Evolutionary conservation across 2,329 filamentous ascomycete genomes (phyloP).

Genomic region (Pyricularia grisea): DNA sequence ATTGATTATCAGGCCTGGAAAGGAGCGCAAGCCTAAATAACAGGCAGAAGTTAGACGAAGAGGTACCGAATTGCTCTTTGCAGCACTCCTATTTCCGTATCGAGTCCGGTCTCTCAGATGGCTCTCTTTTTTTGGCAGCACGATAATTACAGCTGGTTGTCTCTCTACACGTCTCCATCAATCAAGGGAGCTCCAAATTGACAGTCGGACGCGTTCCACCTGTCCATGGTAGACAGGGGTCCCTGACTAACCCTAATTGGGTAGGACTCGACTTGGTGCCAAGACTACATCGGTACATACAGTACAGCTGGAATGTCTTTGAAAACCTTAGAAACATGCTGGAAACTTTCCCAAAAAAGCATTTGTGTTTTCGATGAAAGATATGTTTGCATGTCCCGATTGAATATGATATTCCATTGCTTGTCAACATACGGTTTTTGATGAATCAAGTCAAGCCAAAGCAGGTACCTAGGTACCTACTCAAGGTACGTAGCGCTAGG

Average conservation of each 20-base stretch:
- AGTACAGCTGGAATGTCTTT: neutral
- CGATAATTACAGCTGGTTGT: neutral
- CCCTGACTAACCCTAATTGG: neutral
- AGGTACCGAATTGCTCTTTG: neutral
- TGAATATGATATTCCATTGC: neutral
- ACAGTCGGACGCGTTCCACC: neutral
- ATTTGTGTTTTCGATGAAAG: neutral
- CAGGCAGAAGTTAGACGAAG: neutral
- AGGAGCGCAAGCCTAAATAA: neutral
- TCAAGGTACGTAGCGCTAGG: neutral
- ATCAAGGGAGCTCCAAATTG: neutral
- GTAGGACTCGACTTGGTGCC: neutral
- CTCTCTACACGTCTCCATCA: neutral
- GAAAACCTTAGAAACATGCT: neutral
- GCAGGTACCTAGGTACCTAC: neutral
- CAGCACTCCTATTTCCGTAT: neutral
- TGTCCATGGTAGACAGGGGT: neutral
- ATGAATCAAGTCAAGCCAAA: neutral
- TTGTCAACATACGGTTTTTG: neutral
- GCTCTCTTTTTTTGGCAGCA: neutral
- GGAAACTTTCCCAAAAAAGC: neutral
- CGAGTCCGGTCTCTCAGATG: neutral
- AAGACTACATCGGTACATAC: neutral
- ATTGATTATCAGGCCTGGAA: neutral
- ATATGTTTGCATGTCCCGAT: neutral